These are phyloP conservation scores for Arthrobotrys megalospora DNA, from an alignment of 2,329 filamentous ascomycete species.

Conservation along the genomic window DNA sequence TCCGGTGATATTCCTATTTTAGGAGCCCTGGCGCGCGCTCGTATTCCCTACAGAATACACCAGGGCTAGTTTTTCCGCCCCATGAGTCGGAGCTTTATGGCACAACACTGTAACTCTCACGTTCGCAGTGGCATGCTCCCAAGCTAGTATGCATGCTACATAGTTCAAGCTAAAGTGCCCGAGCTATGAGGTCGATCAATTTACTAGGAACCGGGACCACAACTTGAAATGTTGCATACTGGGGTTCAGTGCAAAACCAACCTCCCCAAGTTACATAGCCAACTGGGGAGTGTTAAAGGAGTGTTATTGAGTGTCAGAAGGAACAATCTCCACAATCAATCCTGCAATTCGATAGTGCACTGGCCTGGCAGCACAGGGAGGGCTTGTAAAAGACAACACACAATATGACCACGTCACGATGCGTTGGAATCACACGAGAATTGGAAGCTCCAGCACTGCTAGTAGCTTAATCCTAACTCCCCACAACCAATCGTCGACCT, in stretches of 20 bases:
- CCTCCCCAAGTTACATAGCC: slow-evolving; percentile 12
- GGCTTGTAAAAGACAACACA: slow-evolving; percentile 52
- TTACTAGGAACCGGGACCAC: slow-evolving; percentile 21
- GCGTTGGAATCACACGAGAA: slow-evolving; percentile 31
- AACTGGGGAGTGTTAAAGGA: slow-evolving; percentile 17
- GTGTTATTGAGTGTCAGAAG: background rate
- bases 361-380: slow-evolving; percentile 53
- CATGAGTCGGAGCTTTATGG: slow-evolving; percentile 40
- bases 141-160: slow-evolving; percentile 13
- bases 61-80: slow-evolving; percentile 29
- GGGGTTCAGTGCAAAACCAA: slow-evolving; percentile 50
- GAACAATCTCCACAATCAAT: slow-evolving; percentile 27
- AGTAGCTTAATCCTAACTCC: slow-evolving; percentile 22
- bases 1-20: slow-evolving; percentile 52
- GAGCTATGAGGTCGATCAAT: slow-evolving; percentile 37
- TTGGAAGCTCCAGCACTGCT: slow-evolving; percentile 15
- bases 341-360: slow-evolving; percentile 32
- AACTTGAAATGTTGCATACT: slow-evolving; percentile 10
- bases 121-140: slow-evolving; percentile 5
- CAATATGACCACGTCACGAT: slow-evolving; percentile 46
- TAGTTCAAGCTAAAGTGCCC: slow-evolving; percentile 45
- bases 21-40: slow-evolving; percentile 29
- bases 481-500: slow-evolving; percentile 17
- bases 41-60: slow-evolving; percentile 21
- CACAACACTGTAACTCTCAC: slow-evolving; percentile 30